Evolutionary conservation across 805 yeast genomes (phyloP).

Genomic region (Priceomyces medius): DNA sequence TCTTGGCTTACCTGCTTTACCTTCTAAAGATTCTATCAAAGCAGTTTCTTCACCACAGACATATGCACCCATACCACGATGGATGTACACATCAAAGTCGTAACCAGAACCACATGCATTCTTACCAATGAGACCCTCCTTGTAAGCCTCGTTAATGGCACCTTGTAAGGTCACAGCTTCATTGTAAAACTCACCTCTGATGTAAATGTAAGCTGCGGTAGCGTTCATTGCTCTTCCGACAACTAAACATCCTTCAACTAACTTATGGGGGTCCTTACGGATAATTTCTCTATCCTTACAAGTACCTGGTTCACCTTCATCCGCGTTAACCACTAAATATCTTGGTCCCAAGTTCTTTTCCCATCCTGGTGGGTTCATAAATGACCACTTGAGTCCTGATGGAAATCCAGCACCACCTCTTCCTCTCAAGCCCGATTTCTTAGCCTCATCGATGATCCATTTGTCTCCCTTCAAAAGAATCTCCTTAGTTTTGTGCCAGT

Average conservation of each 20-base stretch:
- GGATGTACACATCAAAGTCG: conserved; percentile 78
- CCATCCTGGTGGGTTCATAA: conserved; percentile 96
- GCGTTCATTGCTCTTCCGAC: conserved; percentile 94
- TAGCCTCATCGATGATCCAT: conserved; percentile 88
- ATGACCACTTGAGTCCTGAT: conserved; percentile 86
- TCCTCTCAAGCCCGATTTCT: conserved; percentile 81
- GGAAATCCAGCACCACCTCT: conserved; percentile 96
- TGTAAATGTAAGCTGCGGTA: conserved; percentile 87
- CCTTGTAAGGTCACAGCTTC: conserved; percentile 72
- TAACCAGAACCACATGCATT: conserved; percentile 87
- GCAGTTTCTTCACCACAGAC: conserved; percentile 93
- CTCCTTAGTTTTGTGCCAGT: conserved; percentile 91
- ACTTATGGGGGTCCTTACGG: conserved; percentile 88
- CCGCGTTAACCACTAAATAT: conserved; percentile 86
- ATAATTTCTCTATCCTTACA: conserved; percentile 91
- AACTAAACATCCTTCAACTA: conserved; percentile 86
- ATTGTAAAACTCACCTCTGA: conserved; percentile 86
- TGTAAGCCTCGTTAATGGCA: conserved; percentile 86
- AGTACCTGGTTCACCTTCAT: conserved; percentile 94
- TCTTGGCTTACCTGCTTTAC: conserved; percentile 92
- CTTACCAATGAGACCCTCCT: conserved; percentile 76
- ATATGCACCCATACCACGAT: conserved; percentile 93
- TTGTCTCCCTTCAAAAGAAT: conserved; percentile 77
- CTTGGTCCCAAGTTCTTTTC: conserved; percentile 88
- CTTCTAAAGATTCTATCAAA: conserved; percentile 82